Percentiles rank a stretch among this genome's conserved stretches.
Evolutionary conservation across 208 protist species (phyloP).

Genomic region (Paratrypanosoma confusum): DNA sequence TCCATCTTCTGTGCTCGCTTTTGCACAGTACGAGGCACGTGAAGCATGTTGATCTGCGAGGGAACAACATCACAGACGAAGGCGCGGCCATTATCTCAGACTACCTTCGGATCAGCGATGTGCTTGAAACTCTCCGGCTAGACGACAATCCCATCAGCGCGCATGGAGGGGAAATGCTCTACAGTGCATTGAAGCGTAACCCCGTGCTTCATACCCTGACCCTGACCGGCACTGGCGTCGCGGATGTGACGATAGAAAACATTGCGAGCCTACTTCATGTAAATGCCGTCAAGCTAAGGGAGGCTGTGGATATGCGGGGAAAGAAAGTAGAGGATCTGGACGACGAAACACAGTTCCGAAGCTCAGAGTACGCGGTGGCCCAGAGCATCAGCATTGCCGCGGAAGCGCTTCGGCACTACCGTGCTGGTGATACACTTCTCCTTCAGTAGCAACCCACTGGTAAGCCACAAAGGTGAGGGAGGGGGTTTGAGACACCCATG

Average conservation of each 20-base stretch:
- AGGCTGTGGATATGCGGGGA: slow-evolving; percentile 40
- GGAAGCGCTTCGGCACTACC: slow-evolving; percentile 34
- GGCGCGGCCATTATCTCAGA: slow-evolving; percentile 66
- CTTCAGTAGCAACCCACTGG: slow-evolving; percentile 20
- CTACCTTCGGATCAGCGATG: slow-evolving; percentile 66
- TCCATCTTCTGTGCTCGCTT: slow-evolving; percentile 40
- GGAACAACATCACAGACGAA: slow-evolving; percentile 60
- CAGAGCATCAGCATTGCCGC: slow-evolving; percentile 32
- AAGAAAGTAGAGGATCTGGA: slow-evolving; percentile 34
- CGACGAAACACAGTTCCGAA: slow-evolving; percentile 52
- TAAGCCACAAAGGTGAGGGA: too few species aligned
- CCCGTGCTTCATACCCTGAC: slow-evolving; percentile 54
- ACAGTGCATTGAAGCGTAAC: slow-evolving; percentile 67
- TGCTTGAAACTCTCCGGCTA: slow-evolving; percentile 59
- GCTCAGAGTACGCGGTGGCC: slow-evolving; percentile 56
- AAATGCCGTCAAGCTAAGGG: slow-evolving; percentile 48
- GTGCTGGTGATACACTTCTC: slow-evolving; percentile 5
- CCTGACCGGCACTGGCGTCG: slow-evolving; percentile 42
- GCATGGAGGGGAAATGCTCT: slow-evolving; percentile 57
- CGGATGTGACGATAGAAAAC: slow-evolving; percentile 52
- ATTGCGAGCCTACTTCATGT: slow-evolving; percentile 68
- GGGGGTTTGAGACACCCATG: too few species aligned
- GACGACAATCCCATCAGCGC: slow-evolving; percentile 59
- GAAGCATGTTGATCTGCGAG: slow-evolving; percentile 47
- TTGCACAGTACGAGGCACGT: slow-evolving; percentile 33